Evolutionary conservation across 768 basidiomycete species (phyloP).

Genomic region (Phlegmacium glaucopus): DNA sequence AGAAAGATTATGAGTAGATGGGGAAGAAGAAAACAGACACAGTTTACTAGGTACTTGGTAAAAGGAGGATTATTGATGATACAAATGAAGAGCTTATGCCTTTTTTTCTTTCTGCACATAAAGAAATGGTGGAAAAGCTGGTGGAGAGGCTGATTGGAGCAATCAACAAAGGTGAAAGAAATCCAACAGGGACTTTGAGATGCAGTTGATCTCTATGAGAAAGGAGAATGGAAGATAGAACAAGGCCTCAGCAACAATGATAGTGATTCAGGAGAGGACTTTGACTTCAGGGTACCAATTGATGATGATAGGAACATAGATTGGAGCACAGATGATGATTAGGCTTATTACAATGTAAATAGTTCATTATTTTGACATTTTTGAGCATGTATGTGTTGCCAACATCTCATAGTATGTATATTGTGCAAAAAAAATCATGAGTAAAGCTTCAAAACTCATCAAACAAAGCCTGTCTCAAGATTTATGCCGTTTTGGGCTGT

Average conservation of each 20-base stretch:
- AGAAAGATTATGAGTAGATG: no score
- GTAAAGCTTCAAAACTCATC: background rate
- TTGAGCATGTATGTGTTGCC: no score
- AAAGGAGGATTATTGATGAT: no score
- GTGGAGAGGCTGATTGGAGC: no score
- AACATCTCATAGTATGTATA: no score
- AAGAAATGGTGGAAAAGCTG: no score
- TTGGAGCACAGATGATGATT: background rate
- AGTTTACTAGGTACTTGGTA: no score
- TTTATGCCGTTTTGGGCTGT: background rate
- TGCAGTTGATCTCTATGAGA: constrained; percentile 5
- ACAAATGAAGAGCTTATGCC: no score
- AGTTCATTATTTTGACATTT: no score
- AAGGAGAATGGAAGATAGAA: constrained; percentile 2
- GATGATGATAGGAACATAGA: background rate
- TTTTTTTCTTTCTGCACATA: no score
- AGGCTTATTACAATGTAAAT: background rate
- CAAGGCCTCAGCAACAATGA: background rate
- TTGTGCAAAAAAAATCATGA: no score
- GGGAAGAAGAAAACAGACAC: no score
- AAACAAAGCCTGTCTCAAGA: background rate
- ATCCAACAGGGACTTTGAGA: constrained; percentile 2
- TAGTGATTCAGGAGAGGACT: background rate
- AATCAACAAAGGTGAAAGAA: background rate
- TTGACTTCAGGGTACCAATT: background rate